Conservation (phyloP, 768 basidiomycete species). For the Scleroderma bovista region DNA sequence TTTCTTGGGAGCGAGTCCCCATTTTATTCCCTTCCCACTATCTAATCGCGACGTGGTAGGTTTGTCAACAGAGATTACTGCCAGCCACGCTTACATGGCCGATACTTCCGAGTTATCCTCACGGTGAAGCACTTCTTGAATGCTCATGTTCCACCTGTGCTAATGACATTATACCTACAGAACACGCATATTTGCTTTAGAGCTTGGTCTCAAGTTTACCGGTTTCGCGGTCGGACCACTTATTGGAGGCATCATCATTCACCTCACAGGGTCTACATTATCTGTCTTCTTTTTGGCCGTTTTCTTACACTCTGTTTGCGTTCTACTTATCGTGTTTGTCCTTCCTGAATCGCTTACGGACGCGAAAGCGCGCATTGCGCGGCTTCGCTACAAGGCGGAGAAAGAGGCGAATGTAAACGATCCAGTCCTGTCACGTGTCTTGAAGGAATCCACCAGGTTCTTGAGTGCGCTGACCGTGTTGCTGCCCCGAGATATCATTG, state of each 20-base stretch:
- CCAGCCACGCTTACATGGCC: conserved; percentile 60
- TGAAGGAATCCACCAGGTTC: conserved; percentile 55
- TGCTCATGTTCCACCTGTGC: neutral
- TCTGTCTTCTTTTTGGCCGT: conserved; percentile 72
- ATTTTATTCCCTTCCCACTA: neutral
- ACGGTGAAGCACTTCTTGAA: conserved; percentile 37
- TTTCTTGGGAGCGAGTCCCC: conserved; percentile 56
- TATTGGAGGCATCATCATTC: conserved; percentile 62
- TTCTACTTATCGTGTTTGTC: conserved; percentile 47
- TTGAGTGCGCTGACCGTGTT: conserved; percentile 70
- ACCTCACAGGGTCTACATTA: conserved; percentile 45
- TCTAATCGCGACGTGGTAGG: conserved; percentile 32
- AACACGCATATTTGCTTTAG: conserved; percentile 59
- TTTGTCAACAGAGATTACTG: conserved; percentile 42
- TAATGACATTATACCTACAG: conserved; percentile 29
- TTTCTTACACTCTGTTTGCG: conserved; percentile 43
- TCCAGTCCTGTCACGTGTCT: conserved; percentile 6
- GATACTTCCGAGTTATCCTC: conserved; percentile 52
- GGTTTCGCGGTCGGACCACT: conserved; percentile 80
- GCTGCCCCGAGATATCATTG: conserved; percentile 34
- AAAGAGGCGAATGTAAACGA: conserved; percentile 3
- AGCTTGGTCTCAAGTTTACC: conserved; percentile 59
- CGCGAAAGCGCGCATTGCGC: conserved; percentile 33
- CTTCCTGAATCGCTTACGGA: conserved; percentile 75
- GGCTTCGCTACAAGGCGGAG: conserved; percentile 12